Evolutionary conservation across 176 grass and related monocot genomes (phyloP).

Genomic region (Eragrostis nindensis): DNA sequence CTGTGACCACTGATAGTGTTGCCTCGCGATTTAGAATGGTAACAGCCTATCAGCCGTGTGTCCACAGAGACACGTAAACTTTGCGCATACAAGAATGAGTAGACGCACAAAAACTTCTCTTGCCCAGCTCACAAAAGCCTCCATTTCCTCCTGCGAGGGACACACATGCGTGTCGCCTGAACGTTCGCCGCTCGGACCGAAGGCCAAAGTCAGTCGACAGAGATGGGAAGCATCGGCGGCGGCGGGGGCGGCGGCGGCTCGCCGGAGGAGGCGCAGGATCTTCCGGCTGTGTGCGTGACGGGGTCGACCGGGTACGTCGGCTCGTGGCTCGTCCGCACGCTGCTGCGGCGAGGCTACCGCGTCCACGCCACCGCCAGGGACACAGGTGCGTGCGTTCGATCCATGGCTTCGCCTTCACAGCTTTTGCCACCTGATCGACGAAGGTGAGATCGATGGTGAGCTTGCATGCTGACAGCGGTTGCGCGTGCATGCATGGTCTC

Average conservation of each 20-base stretch:
- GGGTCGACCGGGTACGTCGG: slow-evolving; percentile 81
- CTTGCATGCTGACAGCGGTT: not conserved
- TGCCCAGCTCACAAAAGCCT: too few relatives aligned
- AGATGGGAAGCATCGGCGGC: slow-evolving; percentile 33
- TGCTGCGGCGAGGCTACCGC: slow-evolving; percentile 67
- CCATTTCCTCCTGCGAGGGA: too few relatives aligned
- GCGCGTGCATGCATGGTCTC: too few relatives aligned
- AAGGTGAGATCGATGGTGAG: too few relatives aligned
- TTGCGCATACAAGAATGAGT: too few relatives aligned
- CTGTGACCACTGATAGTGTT: not conserved
- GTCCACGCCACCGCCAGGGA: slow-evolving; percentile 82
- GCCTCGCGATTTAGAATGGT: not conserved
- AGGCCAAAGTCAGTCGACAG: too few relatives aligned
- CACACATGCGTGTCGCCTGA: not conserved
- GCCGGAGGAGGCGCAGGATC: not conserved
- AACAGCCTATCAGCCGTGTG: not conserved
- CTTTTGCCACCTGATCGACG: not conserved
- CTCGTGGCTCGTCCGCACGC: slow-evolving; percentile 77
- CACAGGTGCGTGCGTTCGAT: slow-evolving; percentile 35
- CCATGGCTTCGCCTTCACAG: not conserved
- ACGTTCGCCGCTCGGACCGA: not conserved
- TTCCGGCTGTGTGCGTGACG: slow-evolving; percentile 68
- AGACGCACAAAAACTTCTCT: too few relatives aligned
- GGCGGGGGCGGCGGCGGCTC: too few relatives aligned
- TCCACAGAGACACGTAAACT: too few relatives aligned